Conservation (phyloP, 1,284 basidiomycete genomes). For the Tilletia walkeri region DNA sequence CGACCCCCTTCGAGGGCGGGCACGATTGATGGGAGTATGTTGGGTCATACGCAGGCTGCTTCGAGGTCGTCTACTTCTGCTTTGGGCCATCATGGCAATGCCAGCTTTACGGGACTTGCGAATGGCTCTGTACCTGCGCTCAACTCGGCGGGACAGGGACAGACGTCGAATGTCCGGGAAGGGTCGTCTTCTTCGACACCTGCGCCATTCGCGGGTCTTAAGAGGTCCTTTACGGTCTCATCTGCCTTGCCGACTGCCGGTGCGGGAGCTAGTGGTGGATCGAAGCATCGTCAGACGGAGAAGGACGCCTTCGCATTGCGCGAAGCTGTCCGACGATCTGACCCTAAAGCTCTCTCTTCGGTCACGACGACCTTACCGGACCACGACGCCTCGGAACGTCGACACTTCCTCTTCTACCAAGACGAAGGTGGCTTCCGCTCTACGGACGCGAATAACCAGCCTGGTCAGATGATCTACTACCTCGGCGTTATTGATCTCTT, state of each 20-base stretch:
- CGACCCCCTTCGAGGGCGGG: background rate
- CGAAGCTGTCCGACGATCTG: constrained; percentile 72
- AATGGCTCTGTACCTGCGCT: background rate
- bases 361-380: constrained; percentile 67
- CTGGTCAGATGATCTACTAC: constrained; percentile 83
- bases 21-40: background rate
- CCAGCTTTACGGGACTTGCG: background rate
- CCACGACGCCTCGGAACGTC: constrained; percentile 69
- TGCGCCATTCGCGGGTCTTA: background rate
- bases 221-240: background rate
- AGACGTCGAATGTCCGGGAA: background rate
- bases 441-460: constrained; percentile 77
- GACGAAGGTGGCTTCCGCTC: constrained; percentile 91
- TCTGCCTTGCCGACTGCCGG: background rate
- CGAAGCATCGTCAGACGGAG: constrained; percentile 31
- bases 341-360: constrained; percentile 70
- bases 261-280: background rate
- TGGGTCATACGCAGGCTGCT: background rate
- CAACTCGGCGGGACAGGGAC: background rate
- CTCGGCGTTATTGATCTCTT: constrained; percentile 56
- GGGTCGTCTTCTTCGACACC: no score
- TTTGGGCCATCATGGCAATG: constrained; percentile 7
- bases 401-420: constrained; percentile 89
- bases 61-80: background rate
- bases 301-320: constrained; percentile 64